Evolutionary conservation across 345 rosid species (phyloP).

Genomic region (Viola odorata): DNA sequence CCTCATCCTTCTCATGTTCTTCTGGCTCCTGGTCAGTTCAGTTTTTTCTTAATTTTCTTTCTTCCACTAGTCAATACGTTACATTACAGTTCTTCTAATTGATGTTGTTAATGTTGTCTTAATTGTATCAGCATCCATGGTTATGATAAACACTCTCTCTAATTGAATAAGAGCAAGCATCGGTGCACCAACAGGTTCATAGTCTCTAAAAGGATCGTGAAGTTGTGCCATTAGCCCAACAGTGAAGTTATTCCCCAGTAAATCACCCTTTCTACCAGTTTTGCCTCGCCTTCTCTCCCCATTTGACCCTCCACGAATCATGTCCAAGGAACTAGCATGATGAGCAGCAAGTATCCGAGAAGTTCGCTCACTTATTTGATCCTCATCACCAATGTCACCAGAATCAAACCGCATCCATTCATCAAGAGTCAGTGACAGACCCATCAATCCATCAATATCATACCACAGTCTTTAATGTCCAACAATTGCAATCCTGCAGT

Average conservation of each 20-base stretch:
- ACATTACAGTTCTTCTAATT: too few relatives aligned
- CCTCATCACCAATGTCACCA: slow-evolving; percentile 74
- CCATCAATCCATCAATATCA: slow-evolving; percentile 75
- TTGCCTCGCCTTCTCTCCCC: slow-evolving; percentile 64
- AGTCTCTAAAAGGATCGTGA: slow-evolving; percentile 70
- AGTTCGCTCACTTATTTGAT: slow-evolving; percentile 69
- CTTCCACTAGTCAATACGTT: not conserved
- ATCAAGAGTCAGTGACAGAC: slow-evolving; percentile 78
- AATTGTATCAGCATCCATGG: slow-evolving; percentile 44
- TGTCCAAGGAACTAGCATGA: slow-evolving; percentile 69
- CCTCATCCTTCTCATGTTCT: slow-evolving; percentile 29
- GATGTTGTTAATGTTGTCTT: not conserved
- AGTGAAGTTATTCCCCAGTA: slow-evolving; percentile 86
- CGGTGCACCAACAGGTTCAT: slow-evolving; percentile 88
- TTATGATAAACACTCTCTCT: slow-evolving; percentile 70
- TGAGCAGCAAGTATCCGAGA: slow-evolving; percentile 85
- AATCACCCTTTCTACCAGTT: slow-evolving; percentile 62
- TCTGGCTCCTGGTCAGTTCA: slow-evolving; percentile 50
- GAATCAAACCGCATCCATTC: slow-evolving; percentile 94
- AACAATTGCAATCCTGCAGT: slow-evolving; percentile 80
- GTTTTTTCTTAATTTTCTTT: not conserved
- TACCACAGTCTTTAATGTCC: slow-evolving; percentile 49
- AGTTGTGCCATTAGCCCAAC: slow-evolving; percentile 91
- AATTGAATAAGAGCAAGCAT: slow-evolving; percentile 96
- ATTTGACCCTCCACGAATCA: slow-evolving; percentile 58